These are phyloP conservation scores for Exophiala calicioides DNA, from an alignment of 2,329 filamentous ascomycete species.

Conservation along the genomic window DNA sequence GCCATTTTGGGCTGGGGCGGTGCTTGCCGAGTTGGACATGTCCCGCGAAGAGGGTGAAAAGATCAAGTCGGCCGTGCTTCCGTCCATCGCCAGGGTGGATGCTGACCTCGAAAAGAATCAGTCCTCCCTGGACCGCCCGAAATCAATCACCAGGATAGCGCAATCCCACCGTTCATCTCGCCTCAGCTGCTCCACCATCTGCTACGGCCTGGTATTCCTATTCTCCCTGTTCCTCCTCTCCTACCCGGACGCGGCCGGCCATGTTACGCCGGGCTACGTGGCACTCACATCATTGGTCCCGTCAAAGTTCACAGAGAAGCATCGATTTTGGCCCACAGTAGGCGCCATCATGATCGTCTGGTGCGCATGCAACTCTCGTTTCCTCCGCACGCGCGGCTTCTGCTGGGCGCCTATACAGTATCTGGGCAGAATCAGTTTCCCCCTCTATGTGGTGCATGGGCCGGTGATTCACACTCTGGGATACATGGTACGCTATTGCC, in stretches of 20 bases:
- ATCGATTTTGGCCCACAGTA: constrained; percentile 48
- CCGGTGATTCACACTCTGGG: constrained; percentile 46
- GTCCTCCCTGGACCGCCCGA: too few species aligned
- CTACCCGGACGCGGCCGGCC: constrained; percentile 39
- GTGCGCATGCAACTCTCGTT: constrained; percentile 43
- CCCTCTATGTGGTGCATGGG: constrained; percentile 51
- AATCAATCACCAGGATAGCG: neutral
- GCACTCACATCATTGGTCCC: constrained; percentile 44
- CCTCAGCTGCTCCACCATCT: constrained; percentile 1
- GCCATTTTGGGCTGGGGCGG: constrained; percentile 31
- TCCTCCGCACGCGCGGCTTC: constrained; percentile 44
- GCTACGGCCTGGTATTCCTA: constrained; percentile 43
- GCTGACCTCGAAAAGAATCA: too few species aligned
- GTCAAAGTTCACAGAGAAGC: constrained; percentile 43
- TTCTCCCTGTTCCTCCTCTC: constrained; percentile 47
- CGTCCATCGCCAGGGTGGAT: too few species aligned
- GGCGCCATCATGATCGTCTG: constrained; percentile 46
- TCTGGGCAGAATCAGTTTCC: constrained; percentile 50
- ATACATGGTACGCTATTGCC: constrained; percentile 41
- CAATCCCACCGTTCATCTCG: too few species aligned
- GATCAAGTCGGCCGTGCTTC: constrained; percentile 7
- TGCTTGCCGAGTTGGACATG: constrained; percentile 27
- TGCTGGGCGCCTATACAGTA: constrained; percentile 46
- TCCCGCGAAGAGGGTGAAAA: constrained; percentile 25
- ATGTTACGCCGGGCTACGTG: constrained; percentile 45